Evolutionary conservation across 768 basidiomycete genomes (phyloP).

Genomic region (Rubroboletus satanas): DNA sequence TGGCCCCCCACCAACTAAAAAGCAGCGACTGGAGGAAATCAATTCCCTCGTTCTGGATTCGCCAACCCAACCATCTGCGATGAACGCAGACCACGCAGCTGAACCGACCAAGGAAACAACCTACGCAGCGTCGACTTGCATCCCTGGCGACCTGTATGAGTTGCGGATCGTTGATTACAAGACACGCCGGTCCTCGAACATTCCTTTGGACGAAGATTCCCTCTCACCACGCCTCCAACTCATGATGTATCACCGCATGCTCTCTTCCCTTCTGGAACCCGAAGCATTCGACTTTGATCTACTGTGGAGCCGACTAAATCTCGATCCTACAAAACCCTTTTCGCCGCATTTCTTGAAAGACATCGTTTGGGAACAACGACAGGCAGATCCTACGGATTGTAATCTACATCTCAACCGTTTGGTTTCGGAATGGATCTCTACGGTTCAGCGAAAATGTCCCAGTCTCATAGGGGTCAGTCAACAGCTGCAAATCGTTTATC

Average conservation of each 20-base stretch:
- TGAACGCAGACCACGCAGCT: neutral
- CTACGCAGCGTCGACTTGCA: neutral
- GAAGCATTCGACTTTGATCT: constrained; percentile 45
- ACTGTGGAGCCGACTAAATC: constrained; percentile 47
- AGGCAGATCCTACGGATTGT: constrained; percentile 15
- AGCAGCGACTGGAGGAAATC: constrained; percentile 17
- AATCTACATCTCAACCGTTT: constrained; percentile 32
- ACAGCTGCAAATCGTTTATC: constrained; percentile 41
- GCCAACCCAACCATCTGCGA: neutral
- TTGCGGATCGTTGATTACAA: constrained; percentile 66
- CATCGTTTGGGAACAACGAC: constrained; percentile 17
- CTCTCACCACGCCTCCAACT: constrained; percentile 63
- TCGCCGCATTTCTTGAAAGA: constrained; percentile 47
- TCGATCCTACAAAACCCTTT: constrained; percentile 44
- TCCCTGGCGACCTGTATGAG: constrained; percentile 15
- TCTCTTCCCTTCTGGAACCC: constrained; percentile 48
- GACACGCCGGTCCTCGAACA: constrained; percentile 46
- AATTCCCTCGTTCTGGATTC: neutral
- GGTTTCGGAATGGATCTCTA: constrained; percentile 31
- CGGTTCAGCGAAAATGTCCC: constrained; percentile 19
- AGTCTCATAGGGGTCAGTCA: constrained; percentile 31
- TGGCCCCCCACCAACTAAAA: constrained; percentile 28
- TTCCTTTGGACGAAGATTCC: constrained; percentile 60
- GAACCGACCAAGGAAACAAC: neutral
- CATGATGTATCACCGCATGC: constrained; percentile 72